phyloP scores from a whole-genome alignment of 345 rosid species.

The Psidium guajava region DNA sequence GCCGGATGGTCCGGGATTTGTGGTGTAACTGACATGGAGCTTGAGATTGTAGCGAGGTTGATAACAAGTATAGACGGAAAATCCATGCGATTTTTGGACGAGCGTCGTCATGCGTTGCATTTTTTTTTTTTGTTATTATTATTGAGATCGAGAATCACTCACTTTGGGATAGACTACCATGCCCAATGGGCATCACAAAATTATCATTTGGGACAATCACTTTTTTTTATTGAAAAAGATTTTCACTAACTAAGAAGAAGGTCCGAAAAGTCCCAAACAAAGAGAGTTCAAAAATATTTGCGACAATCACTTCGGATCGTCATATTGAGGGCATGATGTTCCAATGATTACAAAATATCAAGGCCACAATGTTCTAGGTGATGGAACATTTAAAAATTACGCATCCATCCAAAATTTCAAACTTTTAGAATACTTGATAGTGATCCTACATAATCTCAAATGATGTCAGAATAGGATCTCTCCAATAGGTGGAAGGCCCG shows the following conservation, averaged over 20 bases:
- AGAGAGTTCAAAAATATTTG: not conserved
- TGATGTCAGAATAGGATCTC: too few relatives aligned
- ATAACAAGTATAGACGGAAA: not conserved
- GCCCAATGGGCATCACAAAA: not conserved
- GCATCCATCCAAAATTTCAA: too few relatives aligned
- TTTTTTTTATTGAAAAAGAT: too few relatives aligned
- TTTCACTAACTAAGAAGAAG: too few relatives aligned
- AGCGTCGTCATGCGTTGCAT: not conserved
- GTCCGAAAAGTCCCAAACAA: too few relatives aligned
- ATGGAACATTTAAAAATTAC: too few relatives aligned
- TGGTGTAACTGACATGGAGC: not conserved
- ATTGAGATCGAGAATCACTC: not conserved
- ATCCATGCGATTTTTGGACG: not conserved
- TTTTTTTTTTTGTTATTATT: not conserved
- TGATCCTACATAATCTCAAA: too few relatives aligned
- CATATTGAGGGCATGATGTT: not conserved
- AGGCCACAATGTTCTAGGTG: not conserved
- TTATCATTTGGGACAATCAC: not conserved
- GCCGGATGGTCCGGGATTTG: slow-evolving; percentile 6
- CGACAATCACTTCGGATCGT: not conserved
- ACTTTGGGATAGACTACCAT: not conserved
- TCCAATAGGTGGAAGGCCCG: too few relatives aligned
- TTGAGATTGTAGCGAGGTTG: not conserved
- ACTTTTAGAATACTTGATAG: too few relatives aligned
- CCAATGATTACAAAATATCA: not conserved